Base-by-base conservation (phyloP, 441 rosid genomes). In the Brassica balearica region DNA sequence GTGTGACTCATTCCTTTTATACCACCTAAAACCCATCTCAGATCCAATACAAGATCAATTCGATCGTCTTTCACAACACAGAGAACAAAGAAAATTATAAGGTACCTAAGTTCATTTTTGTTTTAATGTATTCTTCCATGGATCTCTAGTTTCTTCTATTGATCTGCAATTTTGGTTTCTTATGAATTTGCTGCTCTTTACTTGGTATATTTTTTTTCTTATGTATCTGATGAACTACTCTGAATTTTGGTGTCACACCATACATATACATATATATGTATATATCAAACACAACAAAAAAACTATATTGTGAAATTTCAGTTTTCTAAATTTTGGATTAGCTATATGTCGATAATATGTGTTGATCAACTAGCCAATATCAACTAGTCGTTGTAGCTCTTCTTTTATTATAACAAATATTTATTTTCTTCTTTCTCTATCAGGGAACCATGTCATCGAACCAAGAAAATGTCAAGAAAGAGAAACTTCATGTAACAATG, bases 401-500 rank as follows among this genome's bases (percentile, higher is more conserved):
- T 36, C 2, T 65, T 64, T 19, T 5, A 1, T 17, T 11, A 17
- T 65, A 34, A 34, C 25, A 56, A 51, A 53, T 15, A 15, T 65
- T 34, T 65, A 20, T 15, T 65, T 65, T 63, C 38, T 63, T 38
- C 19, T 41, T 11, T 11, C 17, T 79, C 6, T 43, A 29, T 12
- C 19, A 80, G 76, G 51, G 73, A 46, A 76, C 80, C 29, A 72
- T 79, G 86, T 79, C 77, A 67, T 59, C 34, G 2, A 83, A 36
- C 7, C 74, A 77, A 61, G 80, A 88, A 59, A 83, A 32, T 72
- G 81, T 84, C 15, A 85, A 82, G 56, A 78, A 86, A 83, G 94
- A 87, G 76, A 84, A 87, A 72, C 69, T 86, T 75, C 82, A 88
- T 74, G 61, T 87, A 14, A 86, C 81, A 77, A 23, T 86, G 65